These are phyloP conservation scores for Thecaphora frezii DNA, from an alignment of 1,284 basidiomycete species.

Conservation along the genomic window DNA sequence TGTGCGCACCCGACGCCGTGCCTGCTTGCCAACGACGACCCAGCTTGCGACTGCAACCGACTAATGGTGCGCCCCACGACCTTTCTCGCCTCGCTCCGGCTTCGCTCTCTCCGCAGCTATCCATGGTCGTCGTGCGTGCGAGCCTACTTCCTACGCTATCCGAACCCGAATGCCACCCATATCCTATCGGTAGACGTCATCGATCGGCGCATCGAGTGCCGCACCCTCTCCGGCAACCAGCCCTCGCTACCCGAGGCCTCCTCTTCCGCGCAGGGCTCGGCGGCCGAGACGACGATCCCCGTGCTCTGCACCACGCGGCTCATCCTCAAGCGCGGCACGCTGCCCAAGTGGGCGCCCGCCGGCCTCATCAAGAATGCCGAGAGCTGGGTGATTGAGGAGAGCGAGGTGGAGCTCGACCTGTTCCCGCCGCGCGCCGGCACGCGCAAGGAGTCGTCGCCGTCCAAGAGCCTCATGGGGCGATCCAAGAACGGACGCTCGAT, in stretches of 20 bases:
- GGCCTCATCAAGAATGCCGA: constrained; percentile 66
- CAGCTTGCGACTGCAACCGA: too few relatives aligned
- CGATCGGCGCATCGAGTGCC: constrained; percentile 65
- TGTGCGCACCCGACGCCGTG: too few relatives aligned
- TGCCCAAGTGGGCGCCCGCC: constrained; percentile 86
- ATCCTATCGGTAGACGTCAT: constrained; percentile 93
- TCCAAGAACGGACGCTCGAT: constrained; percentile 41
- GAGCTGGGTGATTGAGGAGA: constrained; percentile 58
- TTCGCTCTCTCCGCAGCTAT: constrained; percentile 4
- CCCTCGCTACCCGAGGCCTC: constrained; percentile 7
- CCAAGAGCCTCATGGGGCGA: constrained; percentile 17
- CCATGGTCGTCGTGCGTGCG: constrained; percentile 46
- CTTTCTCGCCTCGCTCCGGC: not conserved
- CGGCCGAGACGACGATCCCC: constrained; percentile 64
- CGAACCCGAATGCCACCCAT: constrained; percentile 92
- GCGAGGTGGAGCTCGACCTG: constrained; percentile 53
- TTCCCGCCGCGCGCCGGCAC: constrained; percentile 16
- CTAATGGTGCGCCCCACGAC: not conserved
- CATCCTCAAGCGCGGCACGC: constrained; percentile 84
- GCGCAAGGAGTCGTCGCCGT: not conserved
- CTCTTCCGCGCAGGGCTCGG: constrained; percentile 16
- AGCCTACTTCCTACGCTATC: constrained; percentile 93
- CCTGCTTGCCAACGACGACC: too few relatives aligned
- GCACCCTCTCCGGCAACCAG: constrained; percentile 20
- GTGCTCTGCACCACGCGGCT: constrained; percentile 84